Conservation (phyloP, 768 basidiomycete species). For the Exidia glandulosa region DNA sequence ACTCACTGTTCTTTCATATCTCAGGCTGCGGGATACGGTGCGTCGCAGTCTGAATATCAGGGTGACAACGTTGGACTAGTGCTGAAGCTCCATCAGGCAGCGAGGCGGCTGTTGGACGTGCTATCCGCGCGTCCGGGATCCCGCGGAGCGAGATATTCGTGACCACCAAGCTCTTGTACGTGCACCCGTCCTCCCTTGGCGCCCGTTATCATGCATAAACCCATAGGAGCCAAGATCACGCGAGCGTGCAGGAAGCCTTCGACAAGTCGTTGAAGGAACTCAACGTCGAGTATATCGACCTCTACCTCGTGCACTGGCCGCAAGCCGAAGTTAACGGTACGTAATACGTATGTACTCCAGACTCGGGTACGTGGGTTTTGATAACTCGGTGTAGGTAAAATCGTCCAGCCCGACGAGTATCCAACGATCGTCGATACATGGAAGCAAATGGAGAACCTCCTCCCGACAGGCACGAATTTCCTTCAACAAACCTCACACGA, state of each 20-base stretch:
- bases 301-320: constrained; percentile 64
- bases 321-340: constrained; percentile 45
- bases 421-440: constrained; percentile 53
- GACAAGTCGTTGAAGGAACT: constrained; percentile 30
- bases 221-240: constrained; percentile 18
- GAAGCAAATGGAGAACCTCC: constrained; percentile 61
- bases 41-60: neutral
- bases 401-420: constrained; percentile 12
- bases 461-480: neutral
- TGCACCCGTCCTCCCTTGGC: neutral
- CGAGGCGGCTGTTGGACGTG: constrained; percentile 62
- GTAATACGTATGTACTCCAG: too few species aligned
- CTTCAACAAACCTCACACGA: too few species aligned
- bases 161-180: constrained; percentile 37
- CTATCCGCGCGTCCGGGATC: constrained; percentile 24
- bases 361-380: too few species aligned
- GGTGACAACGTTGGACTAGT: neutral
- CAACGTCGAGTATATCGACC: constrained; percentile 37
- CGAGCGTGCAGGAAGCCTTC: constrained; percentile 28
- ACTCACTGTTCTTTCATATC: neutral
- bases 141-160: constrained; percentile 36
- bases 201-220: neutral
- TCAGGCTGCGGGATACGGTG: neutral
- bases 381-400: constrained; percentile 7
- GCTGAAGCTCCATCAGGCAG: constrained; percentile 32